Conservation (phyloP, 2,329 filamentous ascomycete species). For the Aspergillus pseudotamarii region DNA sequence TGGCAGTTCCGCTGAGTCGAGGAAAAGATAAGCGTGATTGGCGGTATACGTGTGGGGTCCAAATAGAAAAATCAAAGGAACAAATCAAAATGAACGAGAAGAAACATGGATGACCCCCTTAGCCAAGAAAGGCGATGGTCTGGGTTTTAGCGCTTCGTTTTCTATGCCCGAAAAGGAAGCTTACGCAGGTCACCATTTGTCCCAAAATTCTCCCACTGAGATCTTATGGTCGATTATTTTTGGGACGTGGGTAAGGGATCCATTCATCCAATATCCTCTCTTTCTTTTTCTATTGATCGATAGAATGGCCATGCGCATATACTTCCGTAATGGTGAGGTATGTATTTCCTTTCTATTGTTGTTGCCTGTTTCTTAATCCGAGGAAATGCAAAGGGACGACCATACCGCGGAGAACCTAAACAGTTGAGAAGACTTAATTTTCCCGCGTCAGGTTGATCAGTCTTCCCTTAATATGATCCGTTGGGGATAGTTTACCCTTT, state of each 20-base stretch:
- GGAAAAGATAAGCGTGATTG: slow-evolving; percentile 17
- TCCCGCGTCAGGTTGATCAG: background rate
- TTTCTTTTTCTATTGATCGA: background rate
- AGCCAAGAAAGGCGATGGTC: background rate
- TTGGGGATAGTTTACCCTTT: background rate
- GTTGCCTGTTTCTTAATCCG: background rate
- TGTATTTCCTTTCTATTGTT: background rate
- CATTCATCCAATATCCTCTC: background rate
- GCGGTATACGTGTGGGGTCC: background rate
- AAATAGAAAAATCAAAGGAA: background rate
- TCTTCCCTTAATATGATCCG: slow-evolving; percentile 1
- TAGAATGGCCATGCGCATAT: background rate
- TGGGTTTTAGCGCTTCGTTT: background rate
- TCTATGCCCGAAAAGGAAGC: slow-evolving; percentile 1
- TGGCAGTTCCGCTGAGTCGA: slow-evolving; percentile 12
- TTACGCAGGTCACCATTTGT: slow-evolving; percentile 5
- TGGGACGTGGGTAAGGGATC: background rate
- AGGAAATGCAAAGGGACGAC: background rate
- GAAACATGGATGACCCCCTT: background rate
- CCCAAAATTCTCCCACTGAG: background rate
- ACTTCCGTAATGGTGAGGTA: background rate
- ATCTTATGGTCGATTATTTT: slow-evolving; percentile 2
- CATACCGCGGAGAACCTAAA: background rate
- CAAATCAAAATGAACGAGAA: background rate
- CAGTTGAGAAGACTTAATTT: background rate